Conservation (phyloP, 2,329 filamentous ascomycete species). For the Endocalyx cinctus region DNA sequence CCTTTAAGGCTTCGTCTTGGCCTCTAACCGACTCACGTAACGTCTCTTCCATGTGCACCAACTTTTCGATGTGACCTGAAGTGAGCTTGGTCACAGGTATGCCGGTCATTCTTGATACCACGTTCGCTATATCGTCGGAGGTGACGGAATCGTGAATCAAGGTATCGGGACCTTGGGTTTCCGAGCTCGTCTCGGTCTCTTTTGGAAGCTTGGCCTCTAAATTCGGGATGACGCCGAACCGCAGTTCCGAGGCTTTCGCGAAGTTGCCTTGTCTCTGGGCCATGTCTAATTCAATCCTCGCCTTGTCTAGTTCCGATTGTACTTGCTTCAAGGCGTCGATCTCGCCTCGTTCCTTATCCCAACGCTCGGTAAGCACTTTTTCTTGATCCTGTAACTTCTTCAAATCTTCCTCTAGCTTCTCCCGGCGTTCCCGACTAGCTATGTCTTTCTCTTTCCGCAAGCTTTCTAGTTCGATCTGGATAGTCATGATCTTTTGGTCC, state of each 20-base stretch:
- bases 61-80: constrained; percentile 86
- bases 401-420: constrained; percentile 76
- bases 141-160: constrained; percentile 94
- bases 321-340: constrained; percentile 83
- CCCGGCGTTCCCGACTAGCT: constrained; percentile 78
- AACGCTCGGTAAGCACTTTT: constrained; percentile 69
- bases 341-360: constrained; percentile 84
- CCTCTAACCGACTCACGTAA: constrained; percentile 80
- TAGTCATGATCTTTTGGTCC: constrained; percentile 93
- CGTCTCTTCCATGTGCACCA: constrained; percentile 92
- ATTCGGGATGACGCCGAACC: constrained; percentile 80
- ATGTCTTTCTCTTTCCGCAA: constrained; percentile 91
- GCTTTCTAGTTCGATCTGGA: constrained; percentile 94
- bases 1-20: constrained; percentile 87
- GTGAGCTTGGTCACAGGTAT: constrained; percentile 92
- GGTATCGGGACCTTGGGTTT: constrained; percentile 39
- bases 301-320: constrained; percentile 83
- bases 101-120: constrained; percentile 86
- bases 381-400: constrained; percentile 74
- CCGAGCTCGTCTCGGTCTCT: constrained; percentile 51
- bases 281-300: constrained; percentile 78
- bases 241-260: constrained; percentile 80
- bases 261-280: constrained; percentile 88
- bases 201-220: constrained; percentile 76
- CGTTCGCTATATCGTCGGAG: constrained; percentile 85